Percentiles rank a stretch among this genome's conserved stretches.
phyloP scores from a whole-genome alignment of 1,284 basidiomycete genomes.

The Taiwanofungus camphoratus region DNA sequence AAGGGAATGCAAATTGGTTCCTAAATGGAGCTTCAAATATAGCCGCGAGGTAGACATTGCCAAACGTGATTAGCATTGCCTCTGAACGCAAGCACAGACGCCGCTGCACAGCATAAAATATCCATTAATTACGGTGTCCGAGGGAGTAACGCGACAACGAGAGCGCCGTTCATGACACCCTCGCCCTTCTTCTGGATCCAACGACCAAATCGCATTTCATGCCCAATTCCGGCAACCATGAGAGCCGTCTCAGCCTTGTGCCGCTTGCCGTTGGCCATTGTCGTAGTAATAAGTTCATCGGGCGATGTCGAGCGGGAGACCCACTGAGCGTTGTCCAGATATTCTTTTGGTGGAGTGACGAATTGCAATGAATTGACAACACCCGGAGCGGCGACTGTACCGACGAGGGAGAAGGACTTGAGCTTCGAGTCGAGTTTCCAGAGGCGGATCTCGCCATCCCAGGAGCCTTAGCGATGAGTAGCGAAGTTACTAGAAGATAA shows the following conservation, averaged over 20 bases:
- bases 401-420: constrained; percentile 68
- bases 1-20: too few relatives aligned
- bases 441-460: constrained; percentile 83
- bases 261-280: constrained; percentile 9
- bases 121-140: too few relatives aligned
- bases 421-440: constrained; percentile 83
- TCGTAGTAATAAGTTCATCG: constrained; percentile 2
- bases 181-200: constrained; percentile 77
- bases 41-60: too few relatives aligned
- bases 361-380: constrained; percentile 91
- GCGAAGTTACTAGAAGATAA: constrained; percentile 4
- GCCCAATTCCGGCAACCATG: constrained; percentile 76
- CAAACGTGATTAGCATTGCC: too few relatives aligned
- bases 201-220: constrained; percentile 85
- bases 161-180: constrained; percentile 66
- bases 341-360: constrained; percentile 52
- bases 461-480: constrained; percentile 60
- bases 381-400: constrained; percentile 62
- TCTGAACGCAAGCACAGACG: too few relatives aligned
- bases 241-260: constrained; percentile 39
- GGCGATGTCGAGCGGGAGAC: constrained; percentile 10
- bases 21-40: too few relatives aligned
- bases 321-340: constrained; percentile 42
- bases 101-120: too few relatives aligned
- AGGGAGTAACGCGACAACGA: constrained; percentile 52